phyloP scores from a whole-genome alignment of 306 rosid species.

The Corylus avellana region DNA sequence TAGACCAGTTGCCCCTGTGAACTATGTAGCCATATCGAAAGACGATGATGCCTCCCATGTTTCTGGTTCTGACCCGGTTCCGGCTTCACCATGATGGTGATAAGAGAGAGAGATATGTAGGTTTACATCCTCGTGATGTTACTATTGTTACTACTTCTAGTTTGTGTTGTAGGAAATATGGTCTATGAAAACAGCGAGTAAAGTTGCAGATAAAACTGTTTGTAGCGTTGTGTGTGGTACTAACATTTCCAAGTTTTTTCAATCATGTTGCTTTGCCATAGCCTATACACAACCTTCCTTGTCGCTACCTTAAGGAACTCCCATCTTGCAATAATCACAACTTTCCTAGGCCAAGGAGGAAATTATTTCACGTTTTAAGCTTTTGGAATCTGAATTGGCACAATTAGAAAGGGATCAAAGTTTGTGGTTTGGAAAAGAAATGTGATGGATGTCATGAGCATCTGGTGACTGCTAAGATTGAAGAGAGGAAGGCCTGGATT shows the following conservation, averaged over 20 bases:
- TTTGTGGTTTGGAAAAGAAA: too few relatives aligned
- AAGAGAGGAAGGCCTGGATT: too few relatives aligned
- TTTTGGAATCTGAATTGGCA: too few relatives aligned
- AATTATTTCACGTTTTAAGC: too few relatives aligned
- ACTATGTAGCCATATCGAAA: slow-evolving; percentile 81
- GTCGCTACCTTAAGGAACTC: too few relatives aligned
- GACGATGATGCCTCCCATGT: slow-evolving; percentile 79
- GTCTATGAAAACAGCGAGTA: slow-evolving; percentile 44
- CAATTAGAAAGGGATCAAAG: too few relatives aligned
- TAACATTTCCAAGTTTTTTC: slow-evolving; percentile 42
- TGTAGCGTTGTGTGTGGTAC: slow-evolving; percentile 45
- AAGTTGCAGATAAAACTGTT: slow-evolving; percentile 28
- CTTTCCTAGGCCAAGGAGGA: too few relatives aligned
- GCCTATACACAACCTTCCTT: neutral
- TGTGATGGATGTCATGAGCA: too few relatives aligned
- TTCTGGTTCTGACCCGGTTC: slow-evolving; percentile 71
- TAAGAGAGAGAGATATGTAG: slow-evolving; percentile 24
- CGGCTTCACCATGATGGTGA: slow-evolving; percentile 58
- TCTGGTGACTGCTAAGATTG: too few relatives aligned
- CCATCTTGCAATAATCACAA: too few relatives aligned
- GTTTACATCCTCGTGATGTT: slow-evolving; percentile 34
- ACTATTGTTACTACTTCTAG: slow-evolving; percentile 52
- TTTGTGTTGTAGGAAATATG: slow-evolving; percentile 59
- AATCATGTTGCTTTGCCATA: slow-evolving; percentile 23
- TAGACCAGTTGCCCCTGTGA: slow-evolving; percentile 76